Evolutionary conservation across 2,329 filamentous ascomycete genomes (phyloP), one percentile per base, ranked within the genome.

Genomic region (Ustulina deusta): DNA sequence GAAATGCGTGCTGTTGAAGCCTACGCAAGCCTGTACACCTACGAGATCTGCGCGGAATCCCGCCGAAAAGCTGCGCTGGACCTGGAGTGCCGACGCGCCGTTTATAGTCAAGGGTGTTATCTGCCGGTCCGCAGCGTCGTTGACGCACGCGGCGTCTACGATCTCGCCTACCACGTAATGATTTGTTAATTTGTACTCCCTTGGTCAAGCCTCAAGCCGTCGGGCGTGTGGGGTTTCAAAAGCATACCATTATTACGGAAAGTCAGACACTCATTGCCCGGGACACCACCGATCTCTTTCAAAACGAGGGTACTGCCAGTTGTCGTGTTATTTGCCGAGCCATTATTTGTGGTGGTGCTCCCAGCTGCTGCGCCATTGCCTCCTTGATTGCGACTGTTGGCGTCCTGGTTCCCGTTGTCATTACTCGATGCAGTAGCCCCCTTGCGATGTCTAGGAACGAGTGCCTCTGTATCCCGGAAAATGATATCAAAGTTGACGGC

Each of bases 41-140:
- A 81, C 79, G 7, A 83, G 76, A 68, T 82, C 80, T 9, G 76
- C 73, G 0, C 79, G 76, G 72, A 82, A 82, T 27, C 73, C 79
- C n/a, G 75, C 74, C 22, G 72, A 75, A 69, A 81, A 82, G 7
- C 74, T 68, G 36, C 79, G 77, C 71, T 83, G 80, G 6, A 83
- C 78, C 10, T 77, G 72, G 20, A 82, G 76, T 3, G 80, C 78
- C 36, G 75, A 61, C 29, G 71, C 67, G 32, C 78, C 77, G 44
- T 75, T 71, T 27, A 78, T 59, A 7, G 76, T 80, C 7, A 77
- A 76, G 13, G 80, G 79, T 3, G 78, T 81, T 2, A 82, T 72
- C 72, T 82, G 79, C n/a, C 80, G 77, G 71, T 82, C 80, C 7
- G 78, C 79, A 6, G 79, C 73, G 2, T 73, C 73, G 68, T 79